These are phyloP conservation scores for Apiotrichum siamense DNA, from an alignment of 1,284 basidiomycete genomes.

Conservation along the genomic window DNA sequence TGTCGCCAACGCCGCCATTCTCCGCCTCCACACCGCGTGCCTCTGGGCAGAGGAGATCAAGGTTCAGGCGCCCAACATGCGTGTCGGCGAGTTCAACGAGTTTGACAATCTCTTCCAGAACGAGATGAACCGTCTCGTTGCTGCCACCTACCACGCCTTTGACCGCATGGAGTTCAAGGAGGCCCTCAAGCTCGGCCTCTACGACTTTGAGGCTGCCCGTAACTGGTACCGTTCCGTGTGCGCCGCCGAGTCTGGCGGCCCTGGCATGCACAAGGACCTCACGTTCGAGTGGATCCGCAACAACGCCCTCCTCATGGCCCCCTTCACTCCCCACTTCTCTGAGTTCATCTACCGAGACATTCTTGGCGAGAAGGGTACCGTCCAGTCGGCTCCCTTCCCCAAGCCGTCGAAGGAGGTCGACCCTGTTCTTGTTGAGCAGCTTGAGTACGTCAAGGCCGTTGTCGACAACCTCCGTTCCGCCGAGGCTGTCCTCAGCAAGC, in stretches of 20 bases:
- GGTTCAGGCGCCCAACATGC: constrained; percentile 59
- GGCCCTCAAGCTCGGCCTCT: constrained; percentile 90
- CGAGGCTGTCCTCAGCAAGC: constrained; percentile 69
- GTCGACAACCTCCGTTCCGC: constrained; percentile 72
- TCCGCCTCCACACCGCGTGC: constrained; percentile 85
- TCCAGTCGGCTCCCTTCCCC: constrained; percentile 64
- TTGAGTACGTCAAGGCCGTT: constrained; percentile 55
- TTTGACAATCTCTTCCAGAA: constrained; percentile 88
- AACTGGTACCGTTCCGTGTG: constrained; percentile 97
- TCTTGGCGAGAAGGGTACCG: constrained; percentile 65
- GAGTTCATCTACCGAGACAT: constrained; percentile 83
- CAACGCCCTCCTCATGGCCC: constrained; percentile 71
- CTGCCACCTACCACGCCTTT: constrained; percentile 70
- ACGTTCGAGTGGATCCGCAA: constrained; percentile 72
- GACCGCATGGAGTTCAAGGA: constrained; percentile 87
- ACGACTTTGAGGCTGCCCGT: constrained; percentile 84
- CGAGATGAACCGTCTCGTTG: constrained; percentile 81
- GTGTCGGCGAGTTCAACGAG: constrained; percentile 54
- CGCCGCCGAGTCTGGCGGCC: constrained; percentile 55
- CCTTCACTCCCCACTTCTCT: constrained; percentile 90
- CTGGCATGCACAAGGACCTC: constrained; percentile 79
- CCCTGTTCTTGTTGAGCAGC: constrained; percentile 59
- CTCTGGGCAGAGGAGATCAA: constrained; percentile 87
- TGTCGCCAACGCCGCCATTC: constrained; percentile 94
- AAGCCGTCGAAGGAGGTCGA: constrained; percentile 53